Evolutionary conservation across 106 monocot species (phyloP).

Genomic region (Narthecium ossifragum): DNA sequence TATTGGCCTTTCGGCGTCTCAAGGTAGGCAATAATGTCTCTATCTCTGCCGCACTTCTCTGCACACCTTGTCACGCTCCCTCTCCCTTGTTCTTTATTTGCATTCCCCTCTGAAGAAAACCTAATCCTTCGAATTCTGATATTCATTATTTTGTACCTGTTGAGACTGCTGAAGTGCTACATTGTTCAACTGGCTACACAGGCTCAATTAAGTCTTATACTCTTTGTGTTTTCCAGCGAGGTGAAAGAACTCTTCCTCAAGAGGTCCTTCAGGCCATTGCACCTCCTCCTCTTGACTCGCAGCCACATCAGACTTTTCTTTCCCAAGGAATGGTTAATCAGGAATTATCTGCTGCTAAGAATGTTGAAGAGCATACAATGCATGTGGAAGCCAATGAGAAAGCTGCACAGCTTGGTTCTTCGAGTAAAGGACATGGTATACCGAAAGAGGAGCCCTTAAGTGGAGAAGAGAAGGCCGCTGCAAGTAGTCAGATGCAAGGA

Average conservation of each 20-base stretch:
- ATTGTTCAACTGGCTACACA: background rate
- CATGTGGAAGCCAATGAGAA: constrained; percentile 29
- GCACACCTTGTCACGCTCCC: too few species aligned
- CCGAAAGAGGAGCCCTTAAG: constrained; percentile 39
- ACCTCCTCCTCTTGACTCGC: constrained; percentile 56
- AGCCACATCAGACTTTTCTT: constrained; percentile 31
- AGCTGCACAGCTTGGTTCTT: constrained; percentile 14
- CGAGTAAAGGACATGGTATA: constrained; percentile 21
- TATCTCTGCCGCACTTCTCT: background rate
- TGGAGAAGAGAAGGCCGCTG: constrained; percentile 36
- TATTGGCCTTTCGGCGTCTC: constrained; percentile 86
- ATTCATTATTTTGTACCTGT: background rate
- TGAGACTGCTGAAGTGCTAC: too few species aligned
- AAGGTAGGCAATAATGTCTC: constrained; percentile 44
- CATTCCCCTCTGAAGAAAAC: background rate
- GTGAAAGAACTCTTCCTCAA: constrained; percentile 72
- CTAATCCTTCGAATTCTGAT: background rate
- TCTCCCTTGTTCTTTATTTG: background rate
- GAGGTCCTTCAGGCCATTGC: constrained; percentile 83
- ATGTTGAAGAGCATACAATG: constrained; percentile 37
- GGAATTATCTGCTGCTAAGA: constrained; percentile 22
- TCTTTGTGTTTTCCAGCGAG: constrained; percentile 48
- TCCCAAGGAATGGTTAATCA: constrained; percentile 18
- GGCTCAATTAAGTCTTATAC: too few species aligned
- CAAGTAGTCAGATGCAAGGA: constrained; percentile 14